phyloP scores from a whole-genome alignment of 495 filamentous ascomycete genomes.

The Penicillium silybi region DNA sequence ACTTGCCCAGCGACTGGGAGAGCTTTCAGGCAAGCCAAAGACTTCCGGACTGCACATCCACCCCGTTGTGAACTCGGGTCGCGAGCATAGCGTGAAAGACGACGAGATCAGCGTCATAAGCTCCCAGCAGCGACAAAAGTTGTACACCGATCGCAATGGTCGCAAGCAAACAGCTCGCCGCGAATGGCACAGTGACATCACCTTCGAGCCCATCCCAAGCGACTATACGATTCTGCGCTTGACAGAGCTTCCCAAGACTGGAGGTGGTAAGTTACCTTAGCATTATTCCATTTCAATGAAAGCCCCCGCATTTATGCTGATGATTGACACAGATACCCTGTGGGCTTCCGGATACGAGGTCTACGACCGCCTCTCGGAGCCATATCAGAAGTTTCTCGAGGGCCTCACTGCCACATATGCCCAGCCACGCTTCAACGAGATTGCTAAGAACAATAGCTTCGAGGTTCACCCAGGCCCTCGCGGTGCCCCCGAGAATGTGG shows the following conservation, averaged over 20 bases:
- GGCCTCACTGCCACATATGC: slow-evolving; percentile 62
- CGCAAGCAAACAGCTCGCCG: slow-evolving; percentile 23
- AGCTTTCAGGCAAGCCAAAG: slow-evolving; percentile 59
- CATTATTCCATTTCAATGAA: not conserved
- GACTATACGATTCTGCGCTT: slow-evolving; percentile 67
- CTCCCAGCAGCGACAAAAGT: slow-evolving; percentile 51
- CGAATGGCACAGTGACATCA: slow-evolving; percentile 68
- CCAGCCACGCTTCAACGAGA: slow-evolving; percentile 55
- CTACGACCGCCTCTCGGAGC: slow-evolving; percentile 67
- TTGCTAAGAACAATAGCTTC: slow-evolving; percentile 53
- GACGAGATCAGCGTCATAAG: slow-evolving; percentile 73
- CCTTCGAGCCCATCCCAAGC: slow-evolving; percentile 64
- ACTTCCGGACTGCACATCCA: slow-evolving; percentile 71
- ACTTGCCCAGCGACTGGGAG: slow-evolving; percentile 60
- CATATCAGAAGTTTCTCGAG: slow-evolving; percentile 66
- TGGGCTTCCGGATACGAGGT: slow-evolving; percentile 77
- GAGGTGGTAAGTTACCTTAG: slow-evolving; percentile 54
- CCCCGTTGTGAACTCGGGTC: slow-evolving; percentile 58
- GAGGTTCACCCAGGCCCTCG: slow-evolving; percentile 51
- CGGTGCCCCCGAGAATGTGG: slow-evolving; percentile 67
- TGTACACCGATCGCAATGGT: slow-evolving; percentile 41
- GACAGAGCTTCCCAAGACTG: slow-evolving; percentile 61
- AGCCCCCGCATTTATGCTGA: no score
- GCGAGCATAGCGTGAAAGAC: slow-evolving; percentile 58
- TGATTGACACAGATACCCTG: slow-evolving; percentile 52